These are phyloP conservation scores for Vinca minor DNA, from an alignment of 257 asterid genomes.

Conservation along the genomic window DNA sequence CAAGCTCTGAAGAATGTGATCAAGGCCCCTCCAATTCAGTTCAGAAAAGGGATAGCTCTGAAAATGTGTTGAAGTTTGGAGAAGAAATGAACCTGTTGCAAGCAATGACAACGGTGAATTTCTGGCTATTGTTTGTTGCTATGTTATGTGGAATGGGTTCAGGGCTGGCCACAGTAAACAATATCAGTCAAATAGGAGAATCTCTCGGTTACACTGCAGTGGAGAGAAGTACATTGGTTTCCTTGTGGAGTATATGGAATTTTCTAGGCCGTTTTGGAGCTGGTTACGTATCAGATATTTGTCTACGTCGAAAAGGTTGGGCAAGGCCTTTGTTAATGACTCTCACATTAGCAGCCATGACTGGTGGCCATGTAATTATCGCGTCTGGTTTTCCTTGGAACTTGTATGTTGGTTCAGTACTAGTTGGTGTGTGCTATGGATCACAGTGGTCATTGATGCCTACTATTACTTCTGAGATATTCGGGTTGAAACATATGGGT, in stretches of 20 bases:
- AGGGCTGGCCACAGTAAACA: constrained; percentile 80
- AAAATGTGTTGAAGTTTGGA: constrained; percentile 15
- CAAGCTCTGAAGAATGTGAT: constrained; percentile 2
- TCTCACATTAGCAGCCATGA: constrained; percentile 62
- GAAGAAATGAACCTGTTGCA: constrained; percentile 46
- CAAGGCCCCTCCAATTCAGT: constrained; percentile 11
- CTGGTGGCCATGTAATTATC: constrained; percentile 60
- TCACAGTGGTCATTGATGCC: constrained; percentile 99
- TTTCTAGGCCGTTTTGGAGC: constrained; percentile 87
- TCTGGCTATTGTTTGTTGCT: constrained; percentile 73
- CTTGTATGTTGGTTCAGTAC: constrained; percentile 58
- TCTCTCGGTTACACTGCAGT: constrained; percentile 60
- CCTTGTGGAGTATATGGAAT: constrained; percentile 95
- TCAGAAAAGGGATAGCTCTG: constrained; percentile 20
- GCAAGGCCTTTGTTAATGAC: constrained; percentile 71
- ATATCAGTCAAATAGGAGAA: constrained; percentile 96
- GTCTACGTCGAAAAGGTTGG: constrained; percentile 53
- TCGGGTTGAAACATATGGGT: constrained; percentile 78
- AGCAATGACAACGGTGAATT: constrained; percentile 53
- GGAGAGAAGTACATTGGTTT: constrained; percentile 68
- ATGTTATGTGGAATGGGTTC: constrained; percentile 96
- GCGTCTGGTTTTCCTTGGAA: constrained; percentile 70
- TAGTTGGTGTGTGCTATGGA: constrained; percentile 80
- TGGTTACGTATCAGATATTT: constrained; percentile 61
- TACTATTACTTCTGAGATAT: constrained; percentile 71